Conservation (phyloP, 352 stramenopile species). For the Phytophthora constricta region DNA sequence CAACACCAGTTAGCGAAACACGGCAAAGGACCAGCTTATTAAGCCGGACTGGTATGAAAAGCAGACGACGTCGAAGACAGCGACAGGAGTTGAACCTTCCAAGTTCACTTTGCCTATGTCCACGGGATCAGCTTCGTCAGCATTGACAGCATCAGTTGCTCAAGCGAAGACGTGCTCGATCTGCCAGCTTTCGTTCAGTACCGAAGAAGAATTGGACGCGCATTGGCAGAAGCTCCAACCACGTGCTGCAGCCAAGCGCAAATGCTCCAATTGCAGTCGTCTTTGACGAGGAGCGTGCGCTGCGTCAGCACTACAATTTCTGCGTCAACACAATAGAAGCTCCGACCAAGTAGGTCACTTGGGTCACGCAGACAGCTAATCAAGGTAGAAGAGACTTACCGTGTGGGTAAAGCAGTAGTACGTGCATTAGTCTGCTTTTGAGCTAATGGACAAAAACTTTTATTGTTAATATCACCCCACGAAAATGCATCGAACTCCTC, state of each 20-base stretch:
- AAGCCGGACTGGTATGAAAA: conserved; percentile 81
- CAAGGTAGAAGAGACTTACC: too few relatives aligned
- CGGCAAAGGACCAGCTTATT: conserved; percentile 75
- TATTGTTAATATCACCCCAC: too few relatives aligned
- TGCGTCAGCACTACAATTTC: conserved; percentile 84
- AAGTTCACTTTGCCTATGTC: too few relatives aligned
- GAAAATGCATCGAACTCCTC: too few relatives aligned
- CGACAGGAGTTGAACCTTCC: too few relatives aligned
- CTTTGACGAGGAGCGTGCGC: conserved; percentile 74
- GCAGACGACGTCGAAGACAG: conserved; percentile 21
- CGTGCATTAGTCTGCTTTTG: too few relatives aligned
- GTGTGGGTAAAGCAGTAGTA: too few relatives aligned
- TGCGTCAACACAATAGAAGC: conserved; percentile 32
- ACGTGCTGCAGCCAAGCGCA: conserved; percentile 24
- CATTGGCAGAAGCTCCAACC: conserved; percentile 54
- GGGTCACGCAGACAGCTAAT: too few relatives aligned
- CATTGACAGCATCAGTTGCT: too few relatives aligned
- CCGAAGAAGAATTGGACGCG: conserved; percentile 34
- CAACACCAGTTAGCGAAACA: conserved; percentile 87
- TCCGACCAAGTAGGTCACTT: too few relatives aligned
- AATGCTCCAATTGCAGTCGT: conserved; percentile 52
- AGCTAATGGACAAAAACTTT: too few relatives aligned
- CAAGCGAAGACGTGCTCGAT: conserved; percentile 41
- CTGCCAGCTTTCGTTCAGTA: conserved; percentile 42
- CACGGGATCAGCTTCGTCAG: too few relatives aligned